Base-by-base conservation (phyloP, 352 stramenopile species). In the Globisporangium middletonii region DNA sequence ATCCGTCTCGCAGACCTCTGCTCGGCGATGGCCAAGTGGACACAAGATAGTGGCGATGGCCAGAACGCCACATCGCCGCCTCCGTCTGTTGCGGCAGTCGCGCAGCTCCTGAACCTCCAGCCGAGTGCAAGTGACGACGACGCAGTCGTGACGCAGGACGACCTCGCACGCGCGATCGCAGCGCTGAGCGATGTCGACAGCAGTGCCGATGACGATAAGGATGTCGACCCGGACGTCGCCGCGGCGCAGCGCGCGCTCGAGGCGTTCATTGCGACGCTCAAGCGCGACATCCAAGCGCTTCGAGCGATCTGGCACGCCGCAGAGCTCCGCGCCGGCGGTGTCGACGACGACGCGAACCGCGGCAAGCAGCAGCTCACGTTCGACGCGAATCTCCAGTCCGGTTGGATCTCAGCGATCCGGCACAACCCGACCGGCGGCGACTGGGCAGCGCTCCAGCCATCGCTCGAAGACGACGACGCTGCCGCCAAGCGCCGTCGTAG, bases 381-480 rank as follows among this genome's bases (percentile, higher is more conserved):
- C n/a, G 78, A 87, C 33, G 69, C 81, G 0, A 86, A 87, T 47
- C 63, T 89, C 43, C 84, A 83, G 54, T 85, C 77, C 7, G 77
- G 79, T 1, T 92, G 82, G 82, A 82, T 89, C 50, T 85, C 79
- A 2, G 79, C 82, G 45, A 77, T 89, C 51, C 77, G 79, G 3
- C 74, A 89, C 44, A 89, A 87, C 62, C 78, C 82, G 2, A 88
- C 67, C 0, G 77, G 74, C 11, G 67, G 71, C 9, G 74, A 92
- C 53, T 88, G 76, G 76, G 71, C 82, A 50, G 69, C 72, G 13
- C 59, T 80, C 43, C 72, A 77, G 23, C 59, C 69, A 4, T 66
- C 72, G 15, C 63, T 79, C 27, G 56, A 73, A 53, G 48, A 53
- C 16, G 35, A 46, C 33, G 19, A 5, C 5, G 37, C 19, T 2